Evolutionary conservation across 441 rosid species (phyloP), one percentile per base, ranked within the genome.

Genomic region (Bocquillonia castaneifolia): DNA sequence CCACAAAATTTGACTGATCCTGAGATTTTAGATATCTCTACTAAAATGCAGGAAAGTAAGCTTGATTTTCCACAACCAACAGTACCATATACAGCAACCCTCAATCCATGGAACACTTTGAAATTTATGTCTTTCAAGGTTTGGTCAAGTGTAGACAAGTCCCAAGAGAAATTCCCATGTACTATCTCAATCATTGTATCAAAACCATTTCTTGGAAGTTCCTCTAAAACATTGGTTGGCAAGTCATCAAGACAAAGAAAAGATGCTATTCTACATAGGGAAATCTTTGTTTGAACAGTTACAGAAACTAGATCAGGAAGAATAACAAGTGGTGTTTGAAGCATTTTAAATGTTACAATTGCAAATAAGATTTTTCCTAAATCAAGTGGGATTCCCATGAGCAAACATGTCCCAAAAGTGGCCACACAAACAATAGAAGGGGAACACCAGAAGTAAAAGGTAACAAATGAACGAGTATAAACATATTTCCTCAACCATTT

Each of bases 51-150:
- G 31, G 87, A 80, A 13, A 84, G 82, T 22, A 86, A 73, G 72
- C 88, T 86, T 2, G 88, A 86, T 71, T 86, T 87, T n/a, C 92
- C 88, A 0, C 88, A 80, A 47, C 89, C 92, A 70, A 88, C 88
- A 14, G 88, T 85, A 26, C 90, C 93, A 47, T 89, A 86, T 63
- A 88, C 81, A 40, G 89, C 88, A 73, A 88, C 81, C 66, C 70
- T 81, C 89, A 75, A 86, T 23, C 89, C 89, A 45, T 69, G 76
- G 47, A 5, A 34, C 26, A 77, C 86, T 68, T 79, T 73, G 25
- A 88, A 32, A 57, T 77, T 82, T 50, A 84, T 73, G 31, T 81
- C 77, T 67, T 78, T 80, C 66, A 88, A 53, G 14, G 81, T 80
- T 69, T 79, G 81, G 53, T 68, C 72, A 2, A 82, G 10, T 17